Evolutionary conservation across 768 basidiomycete species (phyloP), one percentile per base, ranked within the genome.

Genomic region (Lentinula raphanica): DNA sequence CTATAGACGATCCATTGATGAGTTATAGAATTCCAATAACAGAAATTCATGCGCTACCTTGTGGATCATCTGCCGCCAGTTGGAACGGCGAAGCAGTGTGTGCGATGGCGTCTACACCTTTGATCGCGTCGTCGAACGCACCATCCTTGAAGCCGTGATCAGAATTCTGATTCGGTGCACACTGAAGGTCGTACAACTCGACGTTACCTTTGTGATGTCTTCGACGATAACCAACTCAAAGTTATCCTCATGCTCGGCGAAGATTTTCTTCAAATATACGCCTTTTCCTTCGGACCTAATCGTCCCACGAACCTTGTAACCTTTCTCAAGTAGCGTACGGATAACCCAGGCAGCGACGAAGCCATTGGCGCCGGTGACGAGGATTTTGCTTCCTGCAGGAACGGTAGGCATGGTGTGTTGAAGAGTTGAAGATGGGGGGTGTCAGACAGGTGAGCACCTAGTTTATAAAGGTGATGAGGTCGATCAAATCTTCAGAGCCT

Each of bases 61-160:
- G 61, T 3, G 74, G 72, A 54, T 66, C 58, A 15, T 63, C 63
- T 3, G 48, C 66, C 9, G 59, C 62, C 45, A 66, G 59, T 58
- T 69, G 67, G 58, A 72, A 69, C 1, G 74, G 72, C 11, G 72
- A 72, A n/a, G 72, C 72, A 17, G 66, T 67, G 60, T 75, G 74
- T 15, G 61, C 65, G 54, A 80, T 69, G 2, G 68, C 79, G 32
- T 75, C 72, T 17, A 78, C 72, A 2, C 72, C 76, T 63, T 75
- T 72, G 58, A 79, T 74, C 7, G 74, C 77, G 38, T 77, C 74
- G 61, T 79, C 76, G 60, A 79, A 81, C 1, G 73, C 74, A 25
- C 68, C 67, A 23, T 62, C 60, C 63, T 67, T 31, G 29, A 32
- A 23, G 38, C n/a, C n/a, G 3, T 21, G 11, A 50, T 50, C 4